These are phyloP conservation scores for Candida quercuum DNA, from an alignment of 805 yeast genomes.

Conservation along the genomic window DNA sequence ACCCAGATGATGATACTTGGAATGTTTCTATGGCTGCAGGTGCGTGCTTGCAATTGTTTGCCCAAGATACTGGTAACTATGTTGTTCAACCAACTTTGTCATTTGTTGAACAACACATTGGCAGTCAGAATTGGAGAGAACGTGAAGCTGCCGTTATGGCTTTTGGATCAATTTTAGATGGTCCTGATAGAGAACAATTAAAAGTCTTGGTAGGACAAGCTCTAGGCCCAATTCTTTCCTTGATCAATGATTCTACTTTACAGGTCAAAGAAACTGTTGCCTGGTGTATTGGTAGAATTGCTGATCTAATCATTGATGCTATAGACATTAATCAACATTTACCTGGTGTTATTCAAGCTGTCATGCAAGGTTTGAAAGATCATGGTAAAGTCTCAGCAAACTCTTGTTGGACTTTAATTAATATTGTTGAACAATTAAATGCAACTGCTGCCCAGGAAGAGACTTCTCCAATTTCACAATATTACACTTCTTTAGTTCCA, in stretches of 20 bases:
- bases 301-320: constrained; percentile 78
- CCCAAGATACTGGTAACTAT: constrained; percentile 81
- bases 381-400: constrained; percentile 94
- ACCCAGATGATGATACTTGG: constrained; percentile 95
- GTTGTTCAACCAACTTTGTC: constrained; percentile 81
- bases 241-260: constrained; percentile 69
- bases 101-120: constrained; percentile 75
- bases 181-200: constrained; percentile 75
- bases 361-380: constrained; percentile 77
- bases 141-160: constrained; percentile 99
- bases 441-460: constrained; percentile 40
- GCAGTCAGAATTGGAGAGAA: constrained; percentile 64
- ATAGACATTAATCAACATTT: constrained; percentile 61
- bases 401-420: constrained; percentile 96
- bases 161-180: constrained; percentile 93
- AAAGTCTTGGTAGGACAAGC: constrained; percentile 74
- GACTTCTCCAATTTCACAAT: constrained; percentile 67
- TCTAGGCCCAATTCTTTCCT: constrained; percentile 63
- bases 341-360: constrained; percentile 67
- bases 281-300: constrained; percentile 96
- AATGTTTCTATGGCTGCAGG: constrained; percentile 98
- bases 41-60: constrained; percentile 90
- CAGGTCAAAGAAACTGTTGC: constrained; percentile 97
- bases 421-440: constrained; percentile 77
- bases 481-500: constrained; percentile 64